These are phyloP conservation scores for Pyrenophora seminiperda DNA, from an alignment of 2,329 filamentous ascomycete genomes.

Conservation along the genomic window DNA sequence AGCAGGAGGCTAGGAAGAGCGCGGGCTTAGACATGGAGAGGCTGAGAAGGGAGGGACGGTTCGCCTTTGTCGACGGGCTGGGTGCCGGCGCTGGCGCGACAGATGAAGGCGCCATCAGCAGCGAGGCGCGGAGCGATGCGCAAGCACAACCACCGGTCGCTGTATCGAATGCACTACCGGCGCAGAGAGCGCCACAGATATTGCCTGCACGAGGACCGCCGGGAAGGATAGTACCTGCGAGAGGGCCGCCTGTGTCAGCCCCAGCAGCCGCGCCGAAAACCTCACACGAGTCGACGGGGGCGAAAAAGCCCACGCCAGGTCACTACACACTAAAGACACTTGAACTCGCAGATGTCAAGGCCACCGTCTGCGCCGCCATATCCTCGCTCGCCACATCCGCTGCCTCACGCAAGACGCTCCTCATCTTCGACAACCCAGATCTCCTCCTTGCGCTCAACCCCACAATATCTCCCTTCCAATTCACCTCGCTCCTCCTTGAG, in stretches of 20 bases:
- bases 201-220: slow-evolving; percentile 27
- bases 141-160: slow-evolving; percentile 1
- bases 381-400: slow-evolving; percentile 21
- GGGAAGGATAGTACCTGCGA: slow-evolving; percentile 22
- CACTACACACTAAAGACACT: slow-evolving; percentile 35
- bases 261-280: background rate
- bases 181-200: slow-evolving; percentile 6
- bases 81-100: slow-evolving; percentile 55
- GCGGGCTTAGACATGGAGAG: slow-evolving; percentile 74
- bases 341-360: slow-evolving; percentile 31
- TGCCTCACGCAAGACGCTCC: slow-evolving; percentile 39
- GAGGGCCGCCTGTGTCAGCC: slow-evolving; percentile 15
- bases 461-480: slow-evolving; percentile 21
- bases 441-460: slow-evolving; percentile 48
- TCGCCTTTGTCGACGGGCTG: slow-evolving; percentile 78
- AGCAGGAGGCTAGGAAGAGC: slow-evolving; percentile 68
- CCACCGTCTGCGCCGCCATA: slow-evolving; percentile 36
- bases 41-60: slow-evolving; percentile 61
- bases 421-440: slow-evolving; percentile 54
- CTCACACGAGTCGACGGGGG: background rate
- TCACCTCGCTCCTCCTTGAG: slow-evolving; percentile 35
- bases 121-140: background rate
- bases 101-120: background rate
- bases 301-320: slow-evolving; percentile 8
- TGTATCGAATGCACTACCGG: background rate